phyloP scores from a whole-genome alignment of 1,284 basidiomycete species.

The Ustilago cynodontis region DNA sequence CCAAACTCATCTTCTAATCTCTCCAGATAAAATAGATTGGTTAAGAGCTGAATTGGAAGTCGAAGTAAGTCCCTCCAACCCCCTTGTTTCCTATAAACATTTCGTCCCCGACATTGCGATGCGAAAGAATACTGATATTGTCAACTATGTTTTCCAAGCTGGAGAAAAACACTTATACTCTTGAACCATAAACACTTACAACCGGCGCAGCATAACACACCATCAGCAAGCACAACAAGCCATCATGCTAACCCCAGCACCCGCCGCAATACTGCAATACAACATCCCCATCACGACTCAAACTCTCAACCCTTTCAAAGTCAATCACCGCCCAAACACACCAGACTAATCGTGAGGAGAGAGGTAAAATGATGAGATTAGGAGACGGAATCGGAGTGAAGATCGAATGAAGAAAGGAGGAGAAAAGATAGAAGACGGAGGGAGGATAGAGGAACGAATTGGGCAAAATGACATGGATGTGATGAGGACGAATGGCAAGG shows the following conservation, averaged over 20 bases:
- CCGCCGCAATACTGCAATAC: no score
- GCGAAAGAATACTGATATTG: no score
- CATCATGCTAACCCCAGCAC: no score
- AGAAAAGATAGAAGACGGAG: no score
- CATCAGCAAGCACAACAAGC: not conserved
- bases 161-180: conserved; percentile 65
- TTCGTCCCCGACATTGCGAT: no score
- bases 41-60: conserved; percentile 80
- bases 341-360: not conserved
- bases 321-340: not conserved
- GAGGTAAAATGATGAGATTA: conserved; percentile 2
- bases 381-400: not conserved
- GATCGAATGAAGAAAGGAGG: not conserved
- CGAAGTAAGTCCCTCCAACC: conserved; percentile 75
- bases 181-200: conserved; percentile 40
- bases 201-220: not conserved
- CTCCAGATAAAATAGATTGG: conserved; percentile 81
- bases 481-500: not conserved
- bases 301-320: no score
- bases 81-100: not conserved
- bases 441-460: not conserved
- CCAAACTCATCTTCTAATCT: conserved; percentile 84
- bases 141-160: no score
- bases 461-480: not conserved
- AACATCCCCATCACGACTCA: no score